Evolutionary conservation across 495 filamentous ascomycete species (phyloP), one percentile per base, ranked within the genome.

Genomic region (Tetracladium marchalianum): DNA sequence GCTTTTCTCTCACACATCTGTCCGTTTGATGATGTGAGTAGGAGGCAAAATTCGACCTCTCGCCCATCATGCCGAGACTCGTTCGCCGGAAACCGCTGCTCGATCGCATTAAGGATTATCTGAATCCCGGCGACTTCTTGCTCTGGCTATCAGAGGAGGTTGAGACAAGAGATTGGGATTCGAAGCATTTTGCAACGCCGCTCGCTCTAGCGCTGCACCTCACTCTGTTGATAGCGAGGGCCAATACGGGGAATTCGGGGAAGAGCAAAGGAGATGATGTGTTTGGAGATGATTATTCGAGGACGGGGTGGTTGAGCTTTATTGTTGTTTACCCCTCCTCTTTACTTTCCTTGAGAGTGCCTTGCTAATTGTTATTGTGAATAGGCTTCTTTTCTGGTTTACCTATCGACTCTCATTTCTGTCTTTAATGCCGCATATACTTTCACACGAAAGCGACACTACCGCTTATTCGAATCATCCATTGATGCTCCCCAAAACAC

Each of bases 111-210:
- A 75, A 77, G 56, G 70, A 80, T 39, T 80, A 80, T 61, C 69
- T 98, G 31, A 88, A 97, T 56, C 90, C 88, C 17, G 73, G 83
- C 61, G 92, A 98, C 64, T 84, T 88, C 60, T 68, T 92, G 32
- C 75, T 97, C 16, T 90, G 84, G 81, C 63, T 94, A 2, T 93
- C 86, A 1, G 90, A 95, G 56, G 84, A 90, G 64, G 71, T 96
- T 48, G 87, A 95, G 57, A 82, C 84, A 1, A 75, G 82, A 52
- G 86, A 93, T 43, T 94, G 87, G 85, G 84, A 95, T 54, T 83
- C 89, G 48, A 84, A 87, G 50, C 65, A 75, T 15, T 82, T 85
- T 66, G 84, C 85, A 11, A 72, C 76, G 1, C 76, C 84, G 31
- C 67, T 95, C 19, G 92, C 88, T 0, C 50, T 95, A 17, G 65